Percentiles rank a stretch among this genome's conserved stretches.
Conservation (phyloP, 495 filamentous ascomycete species). For the Staphylotrichum tortipilum region DNA sequence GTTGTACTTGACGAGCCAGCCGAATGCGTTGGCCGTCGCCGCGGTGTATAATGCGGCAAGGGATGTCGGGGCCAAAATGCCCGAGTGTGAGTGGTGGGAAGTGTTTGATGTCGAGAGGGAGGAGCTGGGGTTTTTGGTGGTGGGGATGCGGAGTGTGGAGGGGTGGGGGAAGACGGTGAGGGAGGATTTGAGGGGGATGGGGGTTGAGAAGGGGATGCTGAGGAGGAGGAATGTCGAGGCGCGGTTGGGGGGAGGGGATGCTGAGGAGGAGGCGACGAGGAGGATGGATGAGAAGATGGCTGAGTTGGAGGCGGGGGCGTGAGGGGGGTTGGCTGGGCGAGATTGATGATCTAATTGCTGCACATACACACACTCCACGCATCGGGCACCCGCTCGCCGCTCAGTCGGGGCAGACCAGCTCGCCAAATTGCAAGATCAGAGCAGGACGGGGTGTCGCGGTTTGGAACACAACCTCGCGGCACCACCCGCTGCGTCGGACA, state of each 20-base stretch:
- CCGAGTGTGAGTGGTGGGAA: constrained; percentile 88
- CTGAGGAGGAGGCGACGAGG: constrained; percentile 55
- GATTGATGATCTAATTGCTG: too few species aligned
- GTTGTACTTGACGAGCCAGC: constrained; percentile 87
- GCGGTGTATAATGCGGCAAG: constrained; percentile 84
- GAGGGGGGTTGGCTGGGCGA: too few species aligned
- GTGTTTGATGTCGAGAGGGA: constrained; percentile 97
- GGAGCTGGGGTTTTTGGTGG: constrained; percentile 87
- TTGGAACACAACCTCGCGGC: too few species aligned
- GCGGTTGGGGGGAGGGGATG: constrained; percentile 38
- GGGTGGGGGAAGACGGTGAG: constrained; percentile 50
- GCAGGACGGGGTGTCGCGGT: too few species aligned
- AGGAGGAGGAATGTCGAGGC: constrained; percentile 25
- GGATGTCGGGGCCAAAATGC: constrained; percentile 66
- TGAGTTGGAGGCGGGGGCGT: constrained; percentile 21
- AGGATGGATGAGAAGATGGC: constrained; percentile 48
- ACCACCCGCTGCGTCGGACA: too few species aligned
- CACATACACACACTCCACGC: too few species aligned
- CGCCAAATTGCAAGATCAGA: too few species aligned
- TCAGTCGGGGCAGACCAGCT: too few species aligned
- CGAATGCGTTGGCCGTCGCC: constrained; percentile 72
- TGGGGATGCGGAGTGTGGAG: constrained; percentile 73
- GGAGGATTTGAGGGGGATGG: constrained; percentile 21
- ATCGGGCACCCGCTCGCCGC: too few species aligned
- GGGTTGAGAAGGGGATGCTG: constrained; percentile 36